phyloP scores from a whole-genome alignment of 1,284 basidiomycete species.

The Golubevia pallescens region DNA sequence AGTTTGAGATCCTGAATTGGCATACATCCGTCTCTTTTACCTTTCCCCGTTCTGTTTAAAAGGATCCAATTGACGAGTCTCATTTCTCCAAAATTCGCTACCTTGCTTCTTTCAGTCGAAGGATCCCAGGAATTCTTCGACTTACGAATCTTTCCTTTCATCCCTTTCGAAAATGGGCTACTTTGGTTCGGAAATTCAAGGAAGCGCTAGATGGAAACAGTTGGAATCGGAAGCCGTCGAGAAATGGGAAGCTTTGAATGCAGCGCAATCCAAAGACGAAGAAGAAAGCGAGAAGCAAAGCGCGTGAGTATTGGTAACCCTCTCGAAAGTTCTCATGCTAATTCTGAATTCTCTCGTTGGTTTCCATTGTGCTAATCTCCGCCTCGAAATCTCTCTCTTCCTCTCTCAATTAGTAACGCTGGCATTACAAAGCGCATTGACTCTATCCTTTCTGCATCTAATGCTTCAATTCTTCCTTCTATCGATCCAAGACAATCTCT shows the following conservation, averaged over 20 bases:
- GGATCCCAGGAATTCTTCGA: neutral
- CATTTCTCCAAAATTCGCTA: too few relatives aligned
- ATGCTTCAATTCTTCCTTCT: too few relatives aligned
- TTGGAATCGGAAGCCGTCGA: slow-evolving; percentile 27
- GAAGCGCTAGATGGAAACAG: slow-evolving; percentile 39
- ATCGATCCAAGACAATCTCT: too few relatives aligned
- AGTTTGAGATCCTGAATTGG: too few relatives aligned
- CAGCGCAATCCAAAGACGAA: neutral
- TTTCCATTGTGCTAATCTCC: too few relatives aligned
- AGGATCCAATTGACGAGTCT: too few relatives aligned
- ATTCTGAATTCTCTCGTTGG: too few relatives aligned
- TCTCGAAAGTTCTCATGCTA: slow-evolving; percentile 1
- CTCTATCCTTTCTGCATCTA: neutral
- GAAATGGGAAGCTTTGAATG: slow-evolving; percentile 11
- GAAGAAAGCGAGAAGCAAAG: neutral
- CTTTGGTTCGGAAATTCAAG: slow-evolving; percentile 37
- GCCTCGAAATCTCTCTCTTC: too few relatives aligned
- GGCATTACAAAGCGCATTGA: neutral
- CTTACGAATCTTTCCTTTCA: slow-evolving; percentile 19
- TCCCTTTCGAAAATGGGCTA: slow-evolving; percentile 37
- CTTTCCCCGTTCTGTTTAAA: too few relatives aligned
- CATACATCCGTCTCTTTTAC: too few relatives aligned
- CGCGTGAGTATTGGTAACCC: neutral
- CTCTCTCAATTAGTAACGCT: too few relatives aligned
- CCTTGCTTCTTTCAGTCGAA: neutral